phyloP scores from a whole-genome alignment of 805 yeast genomes.

The Wickerhamiella bombiphila region DNA sequence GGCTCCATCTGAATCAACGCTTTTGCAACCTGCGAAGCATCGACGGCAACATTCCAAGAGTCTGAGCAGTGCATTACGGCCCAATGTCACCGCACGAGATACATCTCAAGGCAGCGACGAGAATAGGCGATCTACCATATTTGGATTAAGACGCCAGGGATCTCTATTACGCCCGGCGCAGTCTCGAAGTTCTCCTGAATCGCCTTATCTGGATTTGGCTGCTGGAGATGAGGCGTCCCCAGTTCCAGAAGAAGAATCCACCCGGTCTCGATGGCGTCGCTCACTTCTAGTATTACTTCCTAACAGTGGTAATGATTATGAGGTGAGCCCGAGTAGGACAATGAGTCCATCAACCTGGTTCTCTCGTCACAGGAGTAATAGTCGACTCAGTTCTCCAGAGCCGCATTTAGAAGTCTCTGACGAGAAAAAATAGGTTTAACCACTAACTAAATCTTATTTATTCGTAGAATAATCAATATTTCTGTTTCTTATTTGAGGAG shows the following conservation, averaged over 20 bases:
- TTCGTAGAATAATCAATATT: no score
- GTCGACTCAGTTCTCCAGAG: neutral
- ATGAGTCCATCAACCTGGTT: neutral
- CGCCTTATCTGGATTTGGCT: no score
- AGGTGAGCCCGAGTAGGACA: neutral
- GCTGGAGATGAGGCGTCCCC: neutral
- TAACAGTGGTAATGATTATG: neutral
- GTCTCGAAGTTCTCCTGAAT: no score
- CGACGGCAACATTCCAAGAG: slow-evolving; percentile 20
- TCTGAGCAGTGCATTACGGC: slow-evolving; percentile 18
- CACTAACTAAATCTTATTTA: no score
- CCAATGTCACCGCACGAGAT: slow-evolving; percentile 2
- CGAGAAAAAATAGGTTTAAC: no score
- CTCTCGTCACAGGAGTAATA: neutral
- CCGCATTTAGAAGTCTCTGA: no score
- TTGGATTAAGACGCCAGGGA: neutral
- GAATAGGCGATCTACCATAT: neutral
- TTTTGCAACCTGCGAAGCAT: slow-evolving; percentile 2
- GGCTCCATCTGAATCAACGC: neutral
- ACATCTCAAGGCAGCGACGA: neutral
- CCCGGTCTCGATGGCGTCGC: slow-evolving; percentile 13
- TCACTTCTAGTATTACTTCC: slow-evolving; percentile 14
- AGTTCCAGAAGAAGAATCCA: neutral
- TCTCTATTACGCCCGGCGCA: no score
- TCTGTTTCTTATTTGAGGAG: no score